phyloP scores from a whole-genome alignment of 768 basidiomycete genomes.

The Galerina sulciceps region DNA sequence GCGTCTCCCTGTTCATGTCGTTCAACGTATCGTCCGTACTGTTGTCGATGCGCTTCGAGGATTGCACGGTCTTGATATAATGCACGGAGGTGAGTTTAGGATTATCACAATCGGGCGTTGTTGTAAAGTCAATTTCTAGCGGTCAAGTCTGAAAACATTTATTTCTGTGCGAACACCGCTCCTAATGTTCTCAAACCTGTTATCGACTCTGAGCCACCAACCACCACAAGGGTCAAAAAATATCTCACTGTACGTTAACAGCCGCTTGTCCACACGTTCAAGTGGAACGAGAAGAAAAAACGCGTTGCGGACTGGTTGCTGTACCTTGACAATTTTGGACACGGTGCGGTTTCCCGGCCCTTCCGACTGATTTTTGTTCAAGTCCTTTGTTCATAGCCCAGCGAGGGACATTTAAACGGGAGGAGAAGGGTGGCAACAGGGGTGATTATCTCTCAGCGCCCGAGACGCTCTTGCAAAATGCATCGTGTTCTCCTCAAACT shows the following conservation, averaged over 20 bases:
- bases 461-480: constrained; percentile 12
- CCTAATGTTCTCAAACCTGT: constrained; percentile 2
- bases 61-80: constrained; percentile 13
- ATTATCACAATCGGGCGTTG: neutral
- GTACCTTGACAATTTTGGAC: constrained; percentile 11
- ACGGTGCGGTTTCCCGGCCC: constrained; percentile 2
- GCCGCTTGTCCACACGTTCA: constrained; percentile 10
- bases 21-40: constrained; percentile 9
- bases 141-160: constrained; percentile 12
- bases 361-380: neutral
- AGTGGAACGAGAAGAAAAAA: constrained; percentile 13
- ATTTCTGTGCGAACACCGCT: constrained; percentile 2
- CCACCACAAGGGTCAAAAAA: constrained; percentile 1
- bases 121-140: neutral
- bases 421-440: no score
- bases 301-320: constrained; percentile 18
- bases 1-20: constrained; percentile 16
- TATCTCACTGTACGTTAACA: constrained; percentile 14
- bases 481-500: constrained; percentile 16
- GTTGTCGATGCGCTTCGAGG: neutral
- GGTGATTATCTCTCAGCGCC: constrained; percentile 16
- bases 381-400: constrained; percentile 18
- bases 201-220: constrained; percentile 13
- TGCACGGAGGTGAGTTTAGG: constrained; percentile 18
- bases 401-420: constrained; percentile 6